These are phyloP conservation scores for Apiospora arundinis DNA, from an alignment of 2,329 filamentous ascomycete genomes.

Conservation along the genomic window DNA sequence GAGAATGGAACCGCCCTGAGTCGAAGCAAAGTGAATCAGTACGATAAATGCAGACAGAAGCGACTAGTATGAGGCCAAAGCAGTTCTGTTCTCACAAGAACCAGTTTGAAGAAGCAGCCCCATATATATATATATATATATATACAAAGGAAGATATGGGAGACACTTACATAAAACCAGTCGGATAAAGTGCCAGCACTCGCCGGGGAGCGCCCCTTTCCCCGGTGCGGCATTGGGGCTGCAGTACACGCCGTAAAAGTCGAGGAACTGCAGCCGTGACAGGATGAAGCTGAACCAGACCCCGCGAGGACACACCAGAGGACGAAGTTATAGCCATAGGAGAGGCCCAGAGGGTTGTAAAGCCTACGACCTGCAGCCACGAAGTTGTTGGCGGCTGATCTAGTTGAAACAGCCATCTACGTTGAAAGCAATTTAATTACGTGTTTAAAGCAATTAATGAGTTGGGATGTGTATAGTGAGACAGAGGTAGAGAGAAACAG, in stretches of 20 bases:
- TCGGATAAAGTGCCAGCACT: conserved; percentile 41
- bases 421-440: too few relatives aligned
- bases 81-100: too few relatives aligned
- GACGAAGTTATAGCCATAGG: conserved; percentile 62
- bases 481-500: too few relatives aligned
- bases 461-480: too few relatives aligned
- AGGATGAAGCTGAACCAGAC: conserved; percentile 55
- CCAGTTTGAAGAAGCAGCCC: too few relatives aligned
- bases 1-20: conserved; percentile 54
- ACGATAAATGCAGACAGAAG: neutral
- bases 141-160: too few relatives aligned
- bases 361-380: too few relatives aligned
- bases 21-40: neutral
- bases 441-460: too few relatives aligned
- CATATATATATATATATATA: too few relatives aligned
- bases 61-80: too few relatives aligned
- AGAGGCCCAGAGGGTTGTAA: conserved; percentile 53
- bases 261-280: conserved; percentile 53
- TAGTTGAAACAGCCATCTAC: too few relatives aligned
- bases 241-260: conserved; percentile 50
- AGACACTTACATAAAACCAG: conserved; percentile 51
- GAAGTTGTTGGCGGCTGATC: too few relatives aligned
- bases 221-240: conserved; percentile 21
- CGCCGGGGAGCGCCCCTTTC: conserved; percentile 34
- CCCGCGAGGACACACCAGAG: conserved; percentile 58